Percentiles rank a stretch among this genome's conserved stretches.
These are phyloP conservation scores for Geranium rotundifolium DNA, from an alignment of 345 rosid genomes.

Conservation along the genomic window DNA sequence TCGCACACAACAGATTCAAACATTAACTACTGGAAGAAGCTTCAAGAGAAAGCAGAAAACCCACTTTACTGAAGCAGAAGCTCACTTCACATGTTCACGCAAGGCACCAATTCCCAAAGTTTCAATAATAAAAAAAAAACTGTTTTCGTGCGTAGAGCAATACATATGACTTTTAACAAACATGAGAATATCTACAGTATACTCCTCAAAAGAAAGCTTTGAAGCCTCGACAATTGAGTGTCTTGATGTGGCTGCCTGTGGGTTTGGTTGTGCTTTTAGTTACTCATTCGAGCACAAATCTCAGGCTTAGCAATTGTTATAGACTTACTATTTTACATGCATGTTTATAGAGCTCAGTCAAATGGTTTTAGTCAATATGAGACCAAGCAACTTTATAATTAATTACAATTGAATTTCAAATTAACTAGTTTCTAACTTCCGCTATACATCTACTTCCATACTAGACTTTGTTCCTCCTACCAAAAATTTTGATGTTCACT, in stretches of 20 bases:
- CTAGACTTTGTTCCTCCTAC: too few species aligned
- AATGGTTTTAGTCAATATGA: too few species aligned
- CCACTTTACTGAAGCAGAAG: not conserved
- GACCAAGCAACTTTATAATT: too few species aligned
- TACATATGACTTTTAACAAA: not conserved
- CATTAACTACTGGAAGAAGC: not conserved
- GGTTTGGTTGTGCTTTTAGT: too few species aligned
- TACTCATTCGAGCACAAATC: not conserved
- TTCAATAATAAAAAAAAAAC: not conserved
- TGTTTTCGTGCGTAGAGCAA: not conserved
- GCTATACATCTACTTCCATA: too few species aligned
- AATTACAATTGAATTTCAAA: too few species aligned
- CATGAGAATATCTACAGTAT: not conserved
- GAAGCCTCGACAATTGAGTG: too few species aligned
- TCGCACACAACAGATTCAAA: not conserved
- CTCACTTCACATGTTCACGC: not conserved
- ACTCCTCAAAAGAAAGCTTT: too few species aligned
- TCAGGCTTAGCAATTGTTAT: not conserved
- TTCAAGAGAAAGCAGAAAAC: not conserved
- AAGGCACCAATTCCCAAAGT: not conserved
- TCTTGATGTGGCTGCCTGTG: too few species aligned
- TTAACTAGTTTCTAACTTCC: too few species aligned
- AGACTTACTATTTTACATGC: not conserved
- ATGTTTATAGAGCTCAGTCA: not conserved
- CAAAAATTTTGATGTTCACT: too few species aligned